Base-by-base conservation (phyloP, 257 asterid genomes). In the Salvia miltiorrhiza region DNA sequence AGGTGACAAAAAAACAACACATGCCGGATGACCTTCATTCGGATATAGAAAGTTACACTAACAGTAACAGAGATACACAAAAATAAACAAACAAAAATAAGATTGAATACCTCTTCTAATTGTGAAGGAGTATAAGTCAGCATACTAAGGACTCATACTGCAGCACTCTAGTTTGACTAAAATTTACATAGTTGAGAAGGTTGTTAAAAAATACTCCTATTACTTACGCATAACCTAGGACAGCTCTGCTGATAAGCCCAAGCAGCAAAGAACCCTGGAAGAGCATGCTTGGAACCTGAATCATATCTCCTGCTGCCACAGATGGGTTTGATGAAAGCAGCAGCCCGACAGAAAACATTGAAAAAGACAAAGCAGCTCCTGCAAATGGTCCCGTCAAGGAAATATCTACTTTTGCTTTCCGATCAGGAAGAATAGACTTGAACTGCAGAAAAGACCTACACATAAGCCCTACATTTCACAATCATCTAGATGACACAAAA, bases 231-330 rank as follows among this genome's bases (percentile, higher is more conserved):
- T 87, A 87, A 74, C 99, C 99, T 33, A 91, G 89, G 60, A 80
- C 40, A 53, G 85, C 86, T 79, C 99, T 84, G 73, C 97, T 94
- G 75, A 87, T 81, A 56, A 94, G 92, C 61, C 99, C 99, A 78
- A 94, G 97, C 84, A 94, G 92, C 80, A 94, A 80, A 59, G 99
- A 91, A 35, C 99, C 99, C 79, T 94, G 97, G 65, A 94, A 94
- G 78, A 94, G 96, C 76, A 77, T 82, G 82, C 96, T 91, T 43
- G 99, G 99, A 76, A 94, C 97, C 86, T 87, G 97, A 68, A 94
- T 80, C 73, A 94, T 77, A 71, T 94, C 97, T 78, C 85, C 92
- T 9, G 90, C 92, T 9, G 90, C 83, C 71, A 77, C 85, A 45
- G 80, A 72, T 70, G 96, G 95, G 76, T 87, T 87, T 61, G 96